These are phyloP conservation scores for Sclerotinia subarctica DNA, from an alignment of 2,329 filamentous ascomycete genomes.

Conservation along the genomic window DNA sequence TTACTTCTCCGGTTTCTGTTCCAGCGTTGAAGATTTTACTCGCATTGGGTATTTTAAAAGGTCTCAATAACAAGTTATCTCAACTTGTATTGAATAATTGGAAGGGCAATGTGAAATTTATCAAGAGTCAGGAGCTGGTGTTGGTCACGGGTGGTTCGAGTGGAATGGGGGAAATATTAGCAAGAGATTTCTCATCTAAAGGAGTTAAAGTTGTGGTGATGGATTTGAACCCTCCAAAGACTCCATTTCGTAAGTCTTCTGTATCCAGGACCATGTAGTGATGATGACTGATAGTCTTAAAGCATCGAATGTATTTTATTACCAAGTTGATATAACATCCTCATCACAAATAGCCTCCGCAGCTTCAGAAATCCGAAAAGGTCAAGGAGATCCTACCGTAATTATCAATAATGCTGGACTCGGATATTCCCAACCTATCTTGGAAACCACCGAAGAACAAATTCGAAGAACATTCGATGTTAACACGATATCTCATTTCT, in stretches of 20 bases:
- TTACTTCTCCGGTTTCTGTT: constrained; percentile 28
- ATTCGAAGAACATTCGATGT: constrained; percentile 67
- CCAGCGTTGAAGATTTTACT: constrained; percentile 41
- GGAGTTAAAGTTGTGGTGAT: constrained; percentile 67
- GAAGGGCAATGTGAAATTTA: constrained; percentile 50
- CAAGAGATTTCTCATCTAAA: constrained; percentile 58
- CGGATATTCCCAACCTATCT: constrained; percentile 55
- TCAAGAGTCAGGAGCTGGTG: constrained; percentile 66
- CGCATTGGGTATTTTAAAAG: constrained; percentile 48
- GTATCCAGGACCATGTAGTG: not conserved
- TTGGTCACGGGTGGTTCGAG: constrained; percentile 72
- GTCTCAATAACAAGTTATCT: constrained; percentile 51
- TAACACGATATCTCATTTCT: constrained; percentile 66
- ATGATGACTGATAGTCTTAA: constrained; percentile 1
- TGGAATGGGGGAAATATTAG: constrained; percentile 59
- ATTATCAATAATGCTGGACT: constrained; percentile 71
- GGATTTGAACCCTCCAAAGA: constrained; percentile 58
- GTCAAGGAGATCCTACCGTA: constrained; percentile 63
- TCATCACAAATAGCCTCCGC: constrained; percentile 50
- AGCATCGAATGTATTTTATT: constrained; percentile 58
- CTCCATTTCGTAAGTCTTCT: constrained; percentile 25
- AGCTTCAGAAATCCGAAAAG: constrained; percentile 50
- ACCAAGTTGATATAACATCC: constrained; percentile 65
- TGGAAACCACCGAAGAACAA: constrained; percentile 53
- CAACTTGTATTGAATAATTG: constrained; percentile 49